Conservation (phyloP, 768 basidiomycete species). For the Cantharellus anzutake region DNA sequence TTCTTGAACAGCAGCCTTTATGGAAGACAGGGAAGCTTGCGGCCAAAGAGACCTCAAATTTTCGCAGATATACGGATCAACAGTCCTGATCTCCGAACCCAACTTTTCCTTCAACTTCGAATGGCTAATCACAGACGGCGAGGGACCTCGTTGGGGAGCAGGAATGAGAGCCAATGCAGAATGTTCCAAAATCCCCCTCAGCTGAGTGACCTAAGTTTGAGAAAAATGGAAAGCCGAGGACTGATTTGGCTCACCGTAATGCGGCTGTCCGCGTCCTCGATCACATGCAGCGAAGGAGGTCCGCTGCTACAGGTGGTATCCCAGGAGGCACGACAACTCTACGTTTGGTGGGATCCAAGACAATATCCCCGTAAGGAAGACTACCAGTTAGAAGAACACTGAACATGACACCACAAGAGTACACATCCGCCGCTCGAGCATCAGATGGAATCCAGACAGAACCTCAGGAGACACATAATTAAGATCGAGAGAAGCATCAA, state of each 20-base stretch:
- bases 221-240: background rate
- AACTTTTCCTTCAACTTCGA: too few species aligned
- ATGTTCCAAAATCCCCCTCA: too few species aligned
- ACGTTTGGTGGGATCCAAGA: conserved; percentile 32
- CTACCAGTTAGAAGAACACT: conserved; percentile 78
- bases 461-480: conserved; percentile 97
- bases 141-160: too few species aligned
- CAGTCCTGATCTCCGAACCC: too few species aligned
- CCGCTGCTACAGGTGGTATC: conserved; percentile 67
- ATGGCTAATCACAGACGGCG: too few species aligned
- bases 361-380: conserved; percentile 88
- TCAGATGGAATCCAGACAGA: conserved; percentile 72
- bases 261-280: conserved; percentile 59
- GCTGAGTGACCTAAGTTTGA: too few species aligned
- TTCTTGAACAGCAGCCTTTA: too few species aligned
- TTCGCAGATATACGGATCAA: too few species aligned
- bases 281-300: conserved; percentile 69
- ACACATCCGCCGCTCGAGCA: conserved; percentile 84
- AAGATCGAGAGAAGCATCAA: conserved; percentile 89
- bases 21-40: too few species aligned
- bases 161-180: too few species aligned
- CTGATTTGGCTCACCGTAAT: conserved; percentile 42
- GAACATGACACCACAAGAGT: conserved; percentile 91
- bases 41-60: too few species aligned
- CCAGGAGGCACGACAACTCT: conserved; percentile 71